Evolutionary conservation across 805 yeast genomes (phyloP), one percentile per base, ranked within the genome.

Genomic region (Hagleromyces aurorensis): DNA sequence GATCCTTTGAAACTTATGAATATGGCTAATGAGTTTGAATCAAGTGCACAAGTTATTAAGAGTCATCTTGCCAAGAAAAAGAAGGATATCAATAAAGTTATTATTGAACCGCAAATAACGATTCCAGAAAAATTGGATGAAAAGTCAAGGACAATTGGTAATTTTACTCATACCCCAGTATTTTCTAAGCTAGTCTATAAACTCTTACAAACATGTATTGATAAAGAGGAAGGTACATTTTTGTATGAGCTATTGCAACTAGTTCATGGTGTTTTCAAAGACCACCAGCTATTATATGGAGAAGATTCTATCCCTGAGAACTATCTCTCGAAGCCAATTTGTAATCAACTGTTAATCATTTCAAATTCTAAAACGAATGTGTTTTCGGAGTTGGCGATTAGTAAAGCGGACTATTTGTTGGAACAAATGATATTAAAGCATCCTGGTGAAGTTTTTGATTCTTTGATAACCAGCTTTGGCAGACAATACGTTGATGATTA

Each of bases 211-310:
- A 62, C 63, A 21, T 65, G 81, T 0, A 55, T 76, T 13, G 65
- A 65, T 27, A 55, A 61, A 1, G 62, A 64, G 1, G 69, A 72
- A 30, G 79, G 76, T 31, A 59, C 70, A 0, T 77, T 62, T 43
- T 52, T 78, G 19, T 70, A 74, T 11, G 74, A 72, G 23, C 45
- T 77, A n/a, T 61, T 82, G 21, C 91, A 81, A 49, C 61, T 82
- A 28, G 40, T 78, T 3, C 85, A 81, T 57, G 87, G 82, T 5
- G 61, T 77, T 6, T 46, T 80, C 12, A 44, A 59, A 16, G 79
- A 75, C 45, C 67, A 66, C 30, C 75, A 68, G 36, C 32, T 33
- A 7, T 39, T 59, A 3, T 52, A 62, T 38, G 78, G 74, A 1
- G 33, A 48, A 7, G 32, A 46, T 1, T 57, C 66, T 23, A 40